Evolutionary conservation across 2,329 filamentous ascomycete genomes (phyloP), one percentile per base, ranked within the genome.

Genomic region (Neoascochyta sp.): DNA sequence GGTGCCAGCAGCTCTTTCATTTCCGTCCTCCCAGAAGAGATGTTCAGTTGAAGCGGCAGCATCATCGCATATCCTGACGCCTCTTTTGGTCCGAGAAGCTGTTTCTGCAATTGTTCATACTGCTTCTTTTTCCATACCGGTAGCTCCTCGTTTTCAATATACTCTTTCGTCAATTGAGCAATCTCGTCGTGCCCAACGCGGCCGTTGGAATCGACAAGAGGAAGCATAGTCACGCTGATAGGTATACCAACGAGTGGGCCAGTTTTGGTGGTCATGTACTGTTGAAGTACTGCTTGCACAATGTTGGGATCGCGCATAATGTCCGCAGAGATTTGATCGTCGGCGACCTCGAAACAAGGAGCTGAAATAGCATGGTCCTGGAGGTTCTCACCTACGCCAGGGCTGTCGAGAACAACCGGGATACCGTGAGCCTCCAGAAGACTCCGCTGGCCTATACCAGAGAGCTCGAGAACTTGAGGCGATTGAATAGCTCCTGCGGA

Each of bases 141-240:
- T 8, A 35, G 14, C 3, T 18, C 7, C 4, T 16, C 6, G 9
- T 31, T 27, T 5, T 31, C 19, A 15, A 20, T 8, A 11, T 35
- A 21, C 11, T 30, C 9, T n/a, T 23, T 30, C 7, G n/a, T 30
- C 8, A 37, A 21, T 5, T 27, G 3, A 2, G 14, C 22, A 3
- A 35, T 28, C 2, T 36, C 22, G 3, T 34, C 22, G 6, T 12
- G 13, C 21, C 33, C 24, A 3, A 33, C 17, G 13, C 19, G 27
- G 11, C 47, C 52, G 1, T 43, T 38, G 18, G 38, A 35, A 28
- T 55, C 43, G 8, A 54, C 32, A 0, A 50, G 27, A 0, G 54
- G 57, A 4, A 60, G 36, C 29, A 53, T 54, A 0, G 54, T 48
- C 16, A 43, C 29, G 15, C 45, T 49, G 9, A 55, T 25, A 6